These are phyloP conservation scores for Colletotrichum sp. DNA, from an alignment of 2,329 filamentous ascomycete species.

Conservation along the genomic window DNA sequence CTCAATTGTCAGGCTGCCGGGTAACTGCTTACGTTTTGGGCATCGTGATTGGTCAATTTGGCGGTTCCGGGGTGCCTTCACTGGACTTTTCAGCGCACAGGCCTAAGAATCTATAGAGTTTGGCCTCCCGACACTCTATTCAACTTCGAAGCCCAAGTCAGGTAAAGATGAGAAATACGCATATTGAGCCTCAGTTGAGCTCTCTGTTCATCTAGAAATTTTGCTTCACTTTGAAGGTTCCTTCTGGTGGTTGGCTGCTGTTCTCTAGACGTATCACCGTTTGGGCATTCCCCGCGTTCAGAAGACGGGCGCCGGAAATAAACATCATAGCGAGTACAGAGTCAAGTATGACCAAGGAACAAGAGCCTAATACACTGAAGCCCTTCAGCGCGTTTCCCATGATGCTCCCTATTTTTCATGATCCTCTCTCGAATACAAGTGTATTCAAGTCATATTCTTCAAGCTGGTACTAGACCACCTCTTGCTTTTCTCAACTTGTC, in stretches of 20 bases:
- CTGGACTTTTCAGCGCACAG: not conserved
- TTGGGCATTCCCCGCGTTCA: not conserved
- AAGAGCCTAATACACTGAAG: not conserved
- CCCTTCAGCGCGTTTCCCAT: not conserved
- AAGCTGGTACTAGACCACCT: not conserved
- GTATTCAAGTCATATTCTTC: not conserved
- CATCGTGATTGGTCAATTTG: not conserved
- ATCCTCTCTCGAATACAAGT: not conserved
- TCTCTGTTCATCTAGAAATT: fast-evolving
- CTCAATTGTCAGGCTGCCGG: not conserved
- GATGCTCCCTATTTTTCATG: not conserved
- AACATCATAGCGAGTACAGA: not conserved
- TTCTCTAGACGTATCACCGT: fast-evolving
- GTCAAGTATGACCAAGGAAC: not conserved
- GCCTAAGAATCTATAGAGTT: not conserved
- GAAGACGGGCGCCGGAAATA: not conserved
- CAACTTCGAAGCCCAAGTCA: not conserved
- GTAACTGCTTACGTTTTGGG: not conserved
- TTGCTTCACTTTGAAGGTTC: fast-evolving
- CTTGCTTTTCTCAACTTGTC: not conserved
- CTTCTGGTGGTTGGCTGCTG: not conserved
- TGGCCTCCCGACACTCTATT: not conserved
- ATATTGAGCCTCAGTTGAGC: fast-evolving
- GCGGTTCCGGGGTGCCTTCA: not conserved
- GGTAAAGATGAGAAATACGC: not conserved